Evolutionary conservation across 345 rosid species (phyloP).

Genomic region (Acer negundo): DNA sequence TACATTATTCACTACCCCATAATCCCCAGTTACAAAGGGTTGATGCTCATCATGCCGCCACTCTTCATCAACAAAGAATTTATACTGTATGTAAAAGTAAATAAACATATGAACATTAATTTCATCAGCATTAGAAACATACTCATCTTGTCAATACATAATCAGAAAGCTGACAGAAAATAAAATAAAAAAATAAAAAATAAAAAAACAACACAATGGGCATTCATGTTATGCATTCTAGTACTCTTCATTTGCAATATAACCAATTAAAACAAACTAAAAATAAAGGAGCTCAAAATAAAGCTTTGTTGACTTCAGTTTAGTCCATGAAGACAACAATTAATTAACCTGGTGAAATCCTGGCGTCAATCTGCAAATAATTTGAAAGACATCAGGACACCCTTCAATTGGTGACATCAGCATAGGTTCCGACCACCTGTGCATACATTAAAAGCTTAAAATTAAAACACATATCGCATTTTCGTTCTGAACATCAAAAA

Average conservation of each 20-base stretch:
- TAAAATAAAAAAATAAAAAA: neutral
- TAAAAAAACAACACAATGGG: neutral
- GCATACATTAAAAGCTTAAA: conserved; percentile 21
- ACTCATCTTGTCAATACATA: conserved; percentile 16
- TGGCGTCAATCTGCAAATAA: conserved; percentile 63
- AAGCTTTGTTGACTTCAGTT: conserved; percentile 8
- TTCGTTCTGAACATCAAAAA: conserved; percentile 5
- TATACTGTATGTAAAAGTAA: conserved; percentile 60
- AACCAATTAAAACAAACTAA: neutral
- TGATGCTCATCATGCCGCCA: conserved; percentile 90
- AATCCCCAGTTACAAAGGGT: conserved; percentile 53
- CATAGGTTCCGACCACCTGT: conserved; percentile 76
- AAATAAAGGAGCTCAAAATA: neutral
- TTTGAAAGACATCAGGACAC: conserved; percentile 77
- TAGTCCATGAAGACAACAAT: conserved; percentile 1
- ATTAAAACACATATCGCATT: conserved; percentile 18
- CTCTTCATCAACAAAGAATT: conserved; percentile 87
- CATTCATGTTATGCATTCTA: neutral
- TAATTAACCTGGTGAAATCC: conserved; percentile 76
- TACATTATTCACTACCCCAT: conserved; percentile 75
- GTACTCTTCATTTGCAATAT: neutral
- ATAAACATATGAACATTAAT: conserved; percentile 28
- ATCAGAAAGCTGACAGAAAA: neutral
- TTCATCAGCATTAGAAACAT: conserved; percentile 10
- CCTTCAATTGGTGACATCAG: conserved; percentile 84